Evolutionary conservation across 495 filamentous ascomycete genomes (phyloP), one percentile per base, ranked within the genome.

Genomic region (Mytilinidion resinicola): DNA sequence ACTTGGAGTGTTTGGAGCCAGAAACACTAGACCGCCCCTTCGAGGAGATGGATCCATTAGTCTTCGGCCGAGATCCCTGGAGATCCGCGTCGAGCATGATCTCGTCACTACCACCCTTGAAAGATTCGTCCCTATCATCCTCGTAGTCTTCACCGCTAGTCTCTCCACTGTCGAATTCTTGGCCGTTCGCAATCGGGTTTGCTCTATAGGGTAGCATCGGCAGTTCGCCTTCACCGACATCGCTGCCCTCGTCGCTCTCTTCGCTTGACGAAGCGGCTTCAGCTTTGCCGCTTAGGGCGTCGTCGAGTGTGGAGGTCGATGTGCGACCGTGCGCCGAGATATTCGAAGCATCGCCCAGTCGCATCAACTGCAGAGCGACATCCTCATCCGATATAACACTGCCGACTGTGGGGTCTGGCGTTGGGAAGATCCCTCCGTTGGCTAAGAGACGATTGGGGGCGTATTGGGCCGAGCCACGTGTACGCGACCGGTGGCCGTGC

Each of bases 321-420:
- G 90, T 90, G 67, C 91, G 88, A 44, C 88, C 89, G 63, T 91
- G 85, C 3, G 57, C 51, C 12, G 90, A 92, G 62, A 91, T 85
- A 65, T 92, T 91, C 34, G 90, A 90, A 62, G 89, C 84, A 67
- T 95, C 89, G n/a, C 92, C 90, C 52, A 98, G 78, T 59, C 90
- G 86, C 82, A 98, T 96, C 62, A 98, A 78, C 70, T 96, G 91
- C 68, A 96, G 83, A 49, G 93, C 93, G 64, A 96, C 93, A 73
- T 98, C 95, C 69, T 98, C 93, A 69, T 98, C 93, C 3, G 92
- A 97, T 68, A 96, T 91, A 65, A 86, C 57, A 46, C 72, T 72
- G 37, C 88, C 87, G 58, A 95, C 86, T 12, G 95, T 97, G 10
- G 91, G 91, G 59, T 96, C 92, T 4, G 93, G 95, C 3, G 95